Conservation (phyloP, 2,329 filamentous ascomycete genomes). For the Grosmannia clavigera region DNA sequence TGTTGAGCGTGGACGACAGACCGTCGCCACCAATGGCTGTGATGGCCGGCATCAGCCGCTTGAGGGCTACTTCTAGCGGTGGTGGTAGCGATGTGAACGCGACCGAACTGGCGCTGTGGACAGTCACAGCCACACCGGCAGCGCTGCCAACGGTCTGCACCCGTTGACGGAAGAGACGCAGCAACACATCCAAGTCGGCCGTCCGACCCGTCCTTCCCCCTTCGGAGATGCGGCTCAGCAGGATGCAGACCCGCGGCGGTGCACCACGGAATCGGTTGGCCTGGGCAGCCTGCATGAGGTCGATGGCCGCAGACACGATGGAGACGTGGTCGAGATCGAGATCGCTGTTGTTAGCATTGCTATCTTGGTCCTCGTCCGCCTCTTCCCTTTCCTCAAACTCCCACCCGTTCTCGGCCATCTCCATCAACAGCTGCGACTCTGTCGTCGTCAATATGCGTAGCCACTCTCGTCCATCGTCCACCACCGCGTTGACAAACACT, state of each 20-base stretch:
- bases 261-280: conserved; percentile 17
- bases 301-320: conserved; percentile 15
- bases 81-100: conserved; percentile 13
- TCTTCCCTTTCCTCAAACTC: conserved; percentile 8
- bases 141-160: conserved; percentile 10
- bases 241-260: conserved; percentile 14
- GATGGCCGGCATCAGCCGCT: conserved; percentile 13
- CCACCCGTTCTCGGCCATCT: conserved; percentile 22
- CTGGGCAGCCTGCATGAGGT: conserved; percentile 18
- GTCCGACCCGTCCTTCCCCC: conserved; percentile 9
- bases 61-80: conserved; percentile 12
- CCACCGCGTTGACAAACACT: conserved; percentile 20
- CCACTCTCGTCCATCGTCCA: conserved; percentile 22
- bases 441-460: conserved; percentile 21
- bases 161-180: conserved; percentile 13
- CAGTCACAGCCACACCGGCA: conserved; percentile 11
- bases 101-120: conserved; percentile 17
- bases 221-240: conserved; percentile 18
- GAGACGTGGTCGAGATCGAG: conserved; percentile 15
- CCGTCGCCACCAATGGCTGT: conserved; percentile 26
- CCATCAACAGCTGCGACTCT: conserved; percentile 17
- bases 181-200: conserved; percentile 16
- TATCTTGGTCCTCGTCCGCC: conserved; percentile 2
- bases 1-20: conserved; percentile 31
- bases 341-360: conserved; percentile 6